Evolutionary conservation across 2,329 filamentous ascomycete genomes (phyloP), one percentile per base, ranked within the genome.

Genomic region (Alternaria metachromatica): DNA sequence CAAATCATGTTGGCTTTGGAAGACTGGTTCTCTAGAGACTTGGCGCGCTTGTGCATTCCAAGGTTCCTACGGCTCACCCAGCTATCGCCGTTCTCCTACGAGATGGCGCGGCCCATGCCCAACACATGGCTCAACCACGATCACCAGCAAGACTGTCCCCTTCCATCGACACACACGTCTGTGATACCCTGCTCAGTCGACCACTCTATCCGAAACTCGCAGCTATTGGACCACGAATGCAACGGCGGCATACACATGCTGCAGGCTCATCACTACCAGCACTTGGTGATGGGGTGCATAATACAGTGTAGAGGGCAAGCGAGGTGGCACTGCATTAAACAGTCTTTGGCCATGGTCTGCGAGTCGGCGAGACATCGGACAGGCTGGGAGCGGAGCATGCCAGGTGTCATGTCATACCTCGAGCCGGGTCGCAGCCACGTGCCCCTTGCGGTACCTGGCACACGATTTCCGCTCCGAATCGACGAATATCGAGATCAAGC

Each of bases 381-480:
- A 55, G 28, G 13, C 20, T 20, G 15, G 62, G 25, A 57, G 37
- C 23, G n/a, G 21, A 55, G 41, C 41, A 25, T 60, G 57, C 48
- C 55, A 58, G 37, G 59, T 51, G 51, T 33, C 45, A 33, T 60
- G 61, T 63, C 61, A 55, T 60, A 21, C 25, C 20, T 30, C 8
- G 26, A 53, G 28, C 55, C 55, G 55, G 60, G 37, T 26, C 26
- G 26, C 11, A 46, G 50, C 45, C 60, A 67, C 64, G 60, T 65
- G 57, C 57, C 30, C 53, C 21, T 28, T 21, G 48, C 45, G 53
- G 54, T 61, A 54, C 55, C 46, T 59, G 55, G 44, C 53, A 64
- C 65, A 60, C 68, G 71, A 73, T 73, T 68, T 58, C 62, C 58
- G 48, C 53, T 62, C 59, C 46, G 25, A 64, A 60, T 71, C 67